Base-by-base conservation (phyloP, 164 flowering plant genomes). In the Umbellularia californica region DNA sequence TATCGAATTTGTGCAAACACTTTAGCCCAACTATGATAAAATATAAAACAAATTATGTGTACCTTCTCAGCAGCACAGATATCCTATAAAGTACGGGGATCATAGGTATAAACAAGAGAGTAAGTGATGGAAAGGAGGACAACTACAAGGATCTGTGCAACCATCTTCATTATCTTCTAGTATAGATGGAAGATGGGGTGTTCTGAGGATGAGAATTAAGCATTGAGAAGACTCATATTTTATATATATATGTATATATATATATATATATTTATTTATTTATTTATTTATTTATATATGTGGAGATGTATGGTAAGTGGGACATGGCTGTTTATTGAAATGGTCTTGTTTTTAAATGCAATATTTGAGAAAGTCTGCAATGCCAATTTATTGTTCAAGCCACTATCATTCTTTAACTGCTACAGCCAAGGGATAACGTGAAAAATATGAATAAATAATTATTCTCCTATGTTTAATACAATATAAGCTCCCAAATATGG, bases 61-160 rank as follows among this genome's bases (percentile, higher is more conserved):
- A 67, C 69, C 69, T 13, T 27, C 9, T 9, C 51, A 6, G 74
- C 68, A 5, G 63, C 68, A 60, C 74, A 72, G 13, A 72, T 30
- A 28, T 72, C 74, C 50, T 72, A 68, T 19, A 63, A 12, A 19
- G 65, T 68, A 60, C 52, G 41, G 13, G 74, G 74, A 72, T 72
- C 74, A 33, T 65, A 60, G 20, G 68, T 68, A 19, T 20, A n/a
- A n/a, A 13, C 41, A 62, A 30, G 51, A 62, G 74, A 72, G 58
- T 22, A 25, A 5, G 27, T 47, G 20, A 72, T 33, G 27, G 67
- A 20, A 60, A 72, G 27, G 68, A 72, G 55, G 65, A 58, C 63
- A 58, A 71, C 6, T 30, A 28, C 69, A 67, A 67, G 65, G 65
- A 58, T 27, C n/a, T 55, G 35, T 52, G 47, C 63, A 9, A 27